Evolutionary conservation across 805 yeast species (phyloP).

Genomic region (Candida stauntonica): DNA sequence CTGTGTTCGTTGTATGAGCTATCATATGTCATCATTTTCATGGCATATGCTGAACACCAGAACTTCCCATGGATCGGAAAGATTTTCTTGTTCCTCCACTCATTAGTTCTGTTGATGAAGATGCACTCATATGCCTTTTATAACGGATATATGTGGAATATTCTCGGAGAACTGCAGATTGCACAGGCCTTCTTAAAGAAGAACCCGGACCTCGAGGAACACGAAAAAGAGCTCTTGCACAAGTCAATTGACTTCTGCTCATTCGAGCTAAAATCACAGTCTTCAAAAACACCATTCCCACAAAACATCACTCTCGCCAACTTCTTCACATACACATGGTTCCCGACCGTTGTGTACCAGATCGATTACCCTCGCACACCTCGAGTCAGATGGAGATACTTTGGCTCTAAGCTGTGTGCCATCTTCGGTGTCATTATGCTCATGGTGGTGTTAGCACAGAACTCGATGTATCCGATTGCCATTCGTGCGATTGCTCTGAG

Average conservation of each 20-base stretch:
- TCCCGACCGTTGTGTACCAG: slow-evolving; percentile 84
- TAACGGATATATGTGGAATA: slow-evolving; percentile 83
- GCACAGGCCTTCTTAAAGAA: slow-evolving; percentile 42
- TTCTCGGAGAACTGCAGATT: slow-evolving; percentile 47
- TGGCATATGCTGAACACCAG: slow-evolving; percentile 49
- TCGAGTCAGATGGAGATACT: slow-evolving; percentile 63
- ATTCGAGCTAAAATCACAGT: slow-evolving; percentile 63
- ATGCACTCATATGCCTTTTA: slow-evolving; percentile 90
- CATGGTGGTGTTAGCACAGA: slow-evolving; percentile 78
- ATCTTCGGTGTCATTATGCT: slow-evolving; percentile 81
- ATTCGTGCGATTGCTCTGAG: slow-evolving; percentile 53
- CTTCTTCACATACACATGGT: slow-evolving; percentile 78
- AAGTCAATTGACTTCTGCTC: slow-evolving; percentile 61
- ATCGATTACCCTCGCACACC: slow-evolving; percentile 76
- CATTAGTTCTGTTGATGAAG: slow-evolving; percentile 87
- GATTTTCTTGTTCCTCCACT: slow-evolving; percentile 79
- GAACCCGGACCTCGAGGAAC: slow-evolving; percentile 27
- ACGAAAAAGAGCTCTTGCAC: slow-evolving; percentile 30
- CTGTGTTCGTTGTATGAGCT: slow-evolving; percentile 58
- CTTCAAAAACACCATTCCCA: slow-evolving; percentile 60
- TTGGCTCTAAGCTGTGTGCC: slow-evolving; percentile 66
- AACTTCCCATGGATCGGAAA: slow-evolving; percentile 86
- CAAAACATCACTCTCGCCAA: slow-evolving; percentile 57
- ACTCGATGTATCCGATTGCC: slow-evolving; percentile 69
- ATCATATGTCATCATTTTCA: slow-evolving; percentile 46